phyloP scores from a whole-genome alignment of 2,329 filamentous ascomycete species.

The Aureobasidium sp. region DNA sequence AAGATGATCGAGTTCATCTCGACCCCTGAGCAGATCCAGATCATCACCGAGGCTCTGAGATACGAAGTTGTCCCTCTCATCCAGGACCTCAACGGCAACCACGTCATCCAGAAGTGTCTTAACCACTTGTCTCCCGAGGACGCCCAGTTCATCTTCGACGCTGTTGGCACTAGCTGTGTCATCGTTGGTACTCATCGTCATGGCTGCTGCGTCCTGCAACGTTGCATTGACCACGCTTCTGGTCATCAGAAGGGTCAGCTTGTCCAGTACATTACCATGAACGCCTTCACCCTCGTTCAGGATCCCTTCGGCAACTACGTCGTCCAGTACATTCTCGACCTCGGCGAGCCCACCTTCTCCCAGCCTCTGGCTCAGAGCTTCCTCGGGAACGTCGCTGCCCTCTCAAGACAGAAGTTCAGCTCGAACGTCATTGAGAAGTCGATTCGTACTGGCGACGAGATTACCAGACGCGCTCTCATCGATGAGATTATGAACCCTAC shows the following conservation, averaged over 20 bases:
- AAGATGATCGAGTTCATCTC: slow-evolving; percentile 99
- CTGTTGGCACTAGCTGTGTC: slow-evolving; percentile 78
- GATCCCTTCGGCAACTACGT: slow-evolving; percentile 99
- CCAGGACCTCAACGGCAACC: slow-evolving; percentile 95
- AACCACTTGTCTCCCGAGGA: slow-evolving; percentile 82
- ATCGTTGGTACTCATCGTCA: slow-evolving; percentile 94
- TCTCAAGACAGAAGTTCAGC: slow-evolving; percentile 96
- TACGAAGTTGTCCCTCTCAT: slow-evolving; percentile 87
- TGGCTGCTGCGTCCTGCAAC: slow-evolving; percentile 94
- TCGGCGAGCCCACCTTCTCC: slow-evolving; percentile 80
- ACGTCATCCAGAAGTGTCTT: slow-evolving; percentile 97
- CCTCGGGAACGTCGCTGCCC: slow-evolving; percentile 57
- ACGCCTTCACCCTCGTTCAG: slow-evolving; percentile 80
- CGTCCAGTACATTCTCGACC: slow-evolving; percentile 93
- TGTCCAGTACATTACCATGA: slow-evolving; percentile 76
- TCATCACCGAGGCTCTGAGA: slow-evolving; percentile 78
- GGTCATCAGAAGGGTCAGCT: slow-evolving; percentile 82
- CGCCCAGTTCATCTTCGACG: slow-evolving; percentile 94
- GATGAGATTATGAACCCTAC: slow-evolving; percentile 66
- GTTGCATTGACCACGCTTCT: slow-evolving; percentile 94
- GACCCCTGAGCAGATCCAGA: slow-evolving; percentile 72
- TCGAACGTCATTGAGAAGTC: slow-evolving; percentile 97
- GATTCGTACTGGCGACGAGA: slow-evolving; percentile 69
- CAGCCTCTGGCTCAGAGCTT: slow-evolving; percentile 81
- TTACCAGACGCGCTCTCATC: slow-evolving; percentile 72